Evolutionary conservation across 768 basidiomycete genomes (phyloP), one percentile per base, ranked within the genome.

Genomic region (Ramaria sp.): DNA sequence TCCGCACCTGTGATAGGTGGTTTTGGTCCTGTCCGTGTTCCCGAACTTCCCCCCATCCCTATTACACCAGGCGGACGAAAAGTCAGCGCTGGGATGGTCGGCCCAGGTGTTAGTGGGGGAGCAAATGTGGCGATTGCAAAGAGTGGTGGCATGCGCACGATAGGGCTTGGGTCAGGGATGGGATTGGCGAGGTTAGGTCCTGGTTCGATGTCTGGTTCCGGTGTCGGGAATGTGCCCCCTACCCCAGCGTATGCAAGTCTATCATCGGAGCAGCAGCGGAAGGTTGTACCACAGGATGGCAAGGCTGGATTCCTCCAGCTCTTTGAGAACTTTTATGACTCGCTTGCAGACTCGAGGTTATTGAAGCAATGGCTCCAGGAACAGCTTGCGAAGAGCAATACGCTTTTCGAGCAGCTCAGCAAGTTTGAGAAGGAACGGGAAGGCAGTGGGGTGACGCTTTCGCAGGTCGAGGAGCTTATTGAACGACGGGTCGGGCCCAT

Each of bases 241-340:
- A 85, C 86, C 0, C 83, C 85, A 3, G 77, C 77, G 12, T 36
- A 37, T 42, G 37, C 50, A 15, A 37, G 28, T 24, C 18, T 38
- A 5, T 18, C 37, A 3, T 52, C 50, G 37, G 37, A 38, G 36
- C 39, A 43, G 18, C 38, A 44, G 10, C 25, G 8, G 12, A 30
- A 38, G 50, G 37, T 13, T 28, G 8, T 12, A n/a, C 13, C 45
- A 5, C 45, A 47, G 9, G 76, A 77, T 22, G 83, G 84, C 62
- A 88, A 84, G 64, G 71, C 78, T 0, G 82, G 87, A 18, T 93
- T 93, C 66, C 69, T 93, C 47, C 80, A 83, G 0, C 88, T 87
- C 2, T 93, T 92, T 60, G 86, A 85, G 62, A 66, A 76, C 50
- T 92, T 93, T 66, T 93, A 90, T 64, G 88, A 92, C 56, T 83